These are phyloP conservation scores for Colletotrichum orchidophilum DNA, from an alignment of 2,329 filamentous ascomycete species.

Conservation along the genomic window DNA sequence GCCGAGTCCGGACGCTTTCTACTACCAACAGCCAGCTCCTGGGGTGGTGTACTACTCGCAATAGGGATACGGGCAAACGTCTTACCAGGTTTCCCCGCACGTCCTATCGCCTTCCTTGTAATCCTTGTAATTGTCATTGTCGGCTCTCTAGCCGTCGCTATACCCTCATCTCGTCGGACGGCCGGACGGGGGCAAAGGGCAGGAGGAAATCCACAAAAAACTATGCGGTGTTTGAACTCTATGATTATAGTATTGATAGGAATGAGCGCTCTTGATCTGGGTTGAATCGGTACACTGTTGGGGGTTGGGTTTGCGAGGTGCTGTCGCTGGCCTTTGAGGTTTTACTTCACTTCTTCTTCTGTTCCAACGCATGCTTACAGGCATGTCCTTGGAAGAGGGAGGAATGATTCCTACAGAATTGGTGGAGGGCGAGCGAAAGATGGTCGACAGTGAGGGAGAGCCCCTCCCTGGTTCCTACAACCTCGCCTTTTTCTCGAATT, in stretches of 20 bases:
- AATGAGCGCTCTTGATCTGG: slow-evolving; percentile 19
- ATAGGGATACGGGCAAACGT: slow-evolving; percentile 48
- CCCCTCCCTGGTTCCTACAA: slow-evolving; percentile 15
- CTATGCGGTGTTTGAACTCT: slow-evolving; percentile 14
- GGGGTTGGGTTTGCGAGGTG: slow-evolving; percentile 1
- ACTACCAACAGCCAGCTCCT: slow-evolving; percentile 67
- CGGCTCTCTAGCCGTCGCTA: slow-evolving; percentile 19
- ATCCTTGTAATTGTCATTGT: slow-evolving; percentile 44
- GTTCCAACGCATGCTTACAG: slow-evolving; percentile 5
- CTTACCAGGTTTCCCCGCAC: slow-evolving; percentile 15
- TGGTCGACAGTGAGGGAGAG: slow-evolving; percentile 1
- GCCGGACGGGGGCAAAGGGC: slow-evolving; percentile 26
- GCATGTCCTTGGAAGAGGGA: background rate
- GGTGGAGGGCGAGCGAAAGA: background rate
- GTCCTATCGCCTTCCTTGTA: slow-evolving; percentile 37
- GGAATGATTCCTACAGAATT: background rate
- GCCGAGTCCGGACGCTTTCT: slow-evolving; percentile 73
- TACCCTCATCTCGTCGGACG: slow-evolving; percentile 31
- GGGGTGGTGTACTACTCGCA: slow-evolving; percentile 71
- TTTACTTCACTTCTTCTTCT: slow-evolving; percentile 6
- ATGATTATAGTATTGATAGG: slow-evolving; percentile 31
- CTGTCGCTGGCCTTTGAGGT: background rate
- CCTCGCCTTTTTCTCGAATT: slow-evolving; percentile 29
- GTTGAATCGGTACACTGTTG: slow-evolving; percentile 14
- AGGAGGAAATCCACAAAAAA: slow-evolving; percentile 31